Evolutionary conservation across 1,284 basidiomycete species (phyloP).

Genomic region (Leccinum fallax): DNA sequence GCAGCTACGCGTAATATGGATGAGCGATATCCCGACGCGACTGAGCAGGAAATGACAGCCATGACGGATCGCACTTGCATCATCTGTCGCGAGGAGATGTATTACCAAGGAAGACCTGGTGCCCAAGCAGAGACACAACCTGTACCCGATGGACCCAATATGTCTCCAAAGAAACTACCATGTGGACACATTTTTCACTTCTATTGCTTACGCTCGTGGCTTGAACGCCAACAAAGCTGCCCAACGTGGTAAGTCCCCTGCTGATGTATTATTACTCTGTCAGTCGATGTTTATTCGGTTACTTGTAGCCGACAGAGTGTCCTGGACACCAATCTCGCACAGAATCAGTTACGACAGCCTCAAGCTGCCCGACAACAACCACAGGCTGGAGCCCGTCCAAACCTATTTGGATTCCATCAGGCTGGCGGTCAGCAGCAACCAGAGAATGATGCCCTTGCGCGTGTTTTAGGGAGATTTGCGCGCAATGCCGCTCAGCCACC

Average conservation of each 20-base stretch:
- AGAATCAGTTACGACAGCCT: constrained; percentile 36
- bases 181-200: constrained; percentile 99
- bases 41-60: constrained; percentile 76
- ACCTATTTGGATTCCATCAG: constrained; percentile 31
- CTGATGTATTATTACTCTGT: constrained; percentile 10
- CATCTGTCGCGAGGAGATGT: constrained; percentile 99
- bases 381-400: constrained; percentile 34
- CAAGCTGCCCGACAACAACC: constrained; percentile 41
- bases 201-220: constrained; percentile 95
- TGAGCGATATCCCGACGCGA: constrained; percentile 93
- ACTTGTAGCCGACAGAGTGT: constrained; percentile 79
- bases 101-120: constrained; percentile 43
- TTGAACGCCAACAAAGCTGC: constrained; percentile 94
- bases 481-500: constrained; percentile 40
- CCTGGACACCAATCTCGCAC: constrained; percentile 52
- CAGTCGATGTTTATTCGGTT: constrained; percentile 14
- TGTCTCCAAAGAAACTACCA: constrained; percentile 93
- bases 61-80: constrained; percentile 94
- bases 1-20: constrained; percentile 98
- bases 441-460: constrained; percentile 41
- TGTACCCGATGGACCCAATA: constrained; percentile 77
- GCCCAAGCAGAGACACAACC: constrained; percentile 35
- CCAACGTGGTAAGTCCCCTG: constrained; percentile 84
- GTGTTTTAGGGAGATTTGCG: constrained; percentile 53
- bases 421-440: constrained; percentile 34